Conservation (phyloP, 441 rosid genomes). For the Populus hybrid region DNA sequence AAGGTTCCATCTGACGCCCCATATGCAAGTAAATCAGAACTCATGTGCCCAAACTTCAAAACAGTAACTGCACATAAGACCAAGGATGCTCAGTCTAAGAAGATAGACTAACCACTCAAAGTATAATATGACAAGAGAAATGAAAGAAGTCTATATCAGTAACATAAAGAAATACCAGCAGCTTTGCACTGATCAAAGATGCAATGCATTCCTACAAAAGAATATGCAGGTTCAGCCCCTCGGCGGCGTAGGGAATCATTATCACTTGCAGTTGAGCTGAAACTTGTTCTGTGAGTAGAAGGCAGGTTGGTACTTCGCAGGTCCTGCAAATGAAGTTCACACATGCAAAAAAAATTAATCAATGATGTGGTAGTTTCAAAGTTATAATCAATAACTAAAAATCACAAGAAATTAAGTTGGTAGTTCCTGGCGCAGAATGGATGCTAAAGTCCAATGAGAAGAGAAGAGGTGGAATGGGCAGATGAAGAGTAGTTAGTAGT, state of each 20-base stretch:
- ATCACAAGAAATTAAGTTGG: background rate
- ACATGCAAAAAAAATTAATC: background rate
- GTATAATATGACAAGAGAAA: background rate
- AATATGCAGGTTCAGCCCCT: constrained; percentile 79
- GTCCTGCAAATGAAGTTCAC: constrained; percentile 51
- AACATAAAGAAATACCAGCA: constrained; percentile 47
- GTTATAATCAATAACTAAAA: background rate
- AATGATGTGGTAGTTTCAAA: background rate
- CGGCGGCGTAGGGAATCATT: constrained; percentile 52
- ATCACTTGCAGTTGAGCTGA: constrained; percentile 78
- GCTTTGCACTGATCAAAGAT: constrained; percentile 96
- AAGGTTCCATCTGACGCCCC: constrained; percentile 78
- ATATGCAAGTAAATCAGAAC: constrained; percentile 88
- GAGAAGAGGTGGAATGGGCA: background rate
- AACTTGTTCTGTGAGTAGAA: constrained; percentile 74
- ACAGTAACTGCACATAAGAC: constrained; percentile 58
- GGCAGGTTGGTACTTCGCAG: constrained; percentile 50
- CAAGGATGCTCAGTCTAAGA: constrained; percentile 2
- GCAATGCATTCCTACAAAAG: constrained; percentile 97
- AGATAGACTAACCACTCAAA: constrained; percentile 5
- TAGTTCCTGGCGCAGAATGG: background rate
- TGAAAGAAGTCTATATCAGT: background rate
- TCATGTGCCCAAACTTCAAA: constrained; percentile 91
- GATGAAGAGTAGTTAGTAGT: background rate
- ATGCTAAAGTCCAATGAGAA: background rate